These are phyloP conservation scores for Strigomonas culicis DNA, from an alignment of 208 protist species.

Conservation along the genomic window DNA sequence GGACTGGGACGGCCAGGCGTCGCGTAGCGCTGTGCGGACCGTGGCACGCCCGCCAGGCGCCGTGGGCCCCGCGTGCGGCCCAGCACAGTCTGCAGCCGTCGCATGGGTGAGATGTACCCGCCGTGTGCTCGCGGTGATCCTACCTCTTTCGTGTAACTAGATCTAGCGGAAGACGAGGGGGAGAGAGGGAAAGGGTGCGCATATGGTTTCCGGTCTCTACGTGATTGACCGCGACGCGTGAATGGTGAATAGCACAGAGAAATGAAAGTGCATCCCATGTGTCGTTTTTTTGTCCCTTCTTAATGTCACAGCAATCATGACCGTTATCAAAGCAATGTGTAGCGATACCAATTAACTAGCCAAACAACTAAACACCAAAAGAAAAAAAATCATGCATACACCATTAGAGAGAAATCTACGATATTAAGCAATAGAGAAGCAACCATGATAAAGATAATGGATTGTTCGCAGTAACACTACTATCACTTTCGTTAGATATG, in stretches of 20 bases:
- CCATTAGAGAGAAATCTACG: background rate
- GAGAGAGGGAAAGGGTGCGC: background rate
- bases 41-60: background rate
- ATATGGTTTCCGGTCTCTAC: no score
- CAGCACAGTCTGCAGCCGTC: background rate
- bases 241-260: no score
- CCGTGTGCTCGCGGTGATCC: background rate
- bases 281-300: background rate
- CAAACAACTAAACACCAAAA: background rate
- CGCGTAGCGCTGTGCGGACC: background rate
- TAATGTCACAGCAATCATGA: constrained; percentile 9
- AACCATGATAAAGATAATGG: constrained; percentile 1
- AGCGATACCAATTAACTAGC: constrained; percentile 6
- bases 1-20: background rate
- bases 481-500: no score
- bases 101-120: background rate
- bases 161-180: background rate
- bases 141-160: background rate
- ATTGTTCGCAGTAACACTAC: no score
- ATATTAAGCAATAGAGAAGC: constrained; percentile 4
- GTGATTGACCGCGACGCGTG: no score
- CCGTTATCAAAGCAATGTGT: background rate
- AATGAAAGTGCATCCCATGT: background rate
- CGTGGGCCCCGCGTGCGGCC: background rate
- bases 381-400: background rate